Base-by-base conservation (phyloP, 495 filamentous ascomycete species). In the Physcia stellaris region DNA sequence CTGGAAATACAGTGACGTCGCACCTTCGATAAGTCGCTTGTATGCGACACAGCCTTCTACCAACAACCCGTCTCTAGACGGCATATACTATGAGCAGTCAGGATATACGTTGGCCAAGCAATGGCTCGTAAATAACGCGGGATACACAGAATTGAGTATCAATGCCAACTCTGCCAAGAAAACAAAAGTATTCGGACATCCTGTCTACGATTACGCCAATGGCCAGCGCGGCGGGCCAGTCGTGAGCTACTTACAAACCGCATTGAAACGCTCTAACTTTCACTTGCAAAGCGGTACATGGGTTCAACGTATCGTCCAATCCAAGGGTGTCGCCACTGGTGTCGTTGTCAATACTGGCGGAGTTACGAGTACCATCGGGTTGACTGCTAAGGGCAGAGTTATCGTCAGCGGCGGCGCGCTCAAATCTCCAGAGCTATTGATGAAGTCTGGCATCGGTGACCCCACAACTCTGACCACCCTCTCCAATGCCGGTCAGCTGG, bases 31-130 rank as follows among this genome's bases (percentile, higher is more conserved):
- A 22, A 56, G 60, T 24, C 61, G 71, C 3, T 74, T 82, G 6
- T 83, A 83, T 58, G 53, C 60, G 20, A 70, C 77, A 41, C 84
- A 83, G 46, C 78, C 80, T 1, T 77, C 80, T 19, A 82, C 78
- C 17, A 70, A 73, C 48, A 58, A 61, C 31, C 79, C 82, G 3
- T 83, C 78, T 0, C 54, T 58, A 42, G 79, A 87, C 53, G 75
- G 79, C 23, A 64, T 77, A 46, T 66, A 67, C 17, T 86, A 86
- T 50, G 62, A 78, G 20, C 77, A 80, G 51, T 61, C 74, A 45
- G 71, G 75, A 3, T 83, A 77, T 50, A 60, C 71, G 18, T 67
- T 79, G 17, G 54, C 82, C 13, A 62, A 58, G n/a, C 55, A 67
- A 4, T 54, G 49, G 6, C 75, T 74, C 16, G 59, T 87, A 2